phyloP scores from a whole-genome alignment of 768 basidiomycete species.

The Gautieria morchelliformis region DNA sequence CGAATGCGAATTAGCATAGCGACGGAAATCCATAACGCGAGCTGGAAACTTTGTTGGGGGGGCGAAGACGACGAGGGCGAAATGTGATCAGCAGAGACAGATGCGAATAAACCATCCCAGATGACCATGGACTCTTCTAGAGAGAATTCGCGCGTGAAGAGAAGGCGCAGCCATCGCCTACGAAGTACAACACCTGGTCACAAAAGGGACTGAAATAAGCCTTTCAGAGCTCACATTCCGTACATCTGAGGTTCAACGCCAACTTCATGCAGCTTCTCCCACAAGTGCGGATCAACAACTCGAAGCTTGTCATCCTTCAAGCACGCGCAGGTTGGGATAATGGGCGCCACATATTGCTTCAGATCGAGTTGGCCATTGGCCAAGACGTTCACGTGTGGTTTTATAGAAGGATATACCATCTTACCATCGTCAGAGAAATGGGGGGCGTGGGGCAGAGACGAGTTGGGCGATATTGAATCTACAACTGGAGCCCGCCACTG shows the following conservation, averaged over 20 bases:
- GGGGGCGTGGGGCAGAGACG: neutral
- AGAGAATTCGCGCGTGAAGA: constrained; percentile 89
- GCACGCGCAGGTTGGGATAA: constrained; percentile 71
- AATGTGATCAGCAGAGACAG: constrained; percentile 44
- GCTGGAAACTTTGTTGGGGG: constrained; percentile 31
- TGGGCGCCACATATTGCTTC: constrained; percentile 70
- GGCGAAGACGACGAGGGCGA: neutral
- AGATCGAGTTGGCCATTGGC: constrained; percentile 37
- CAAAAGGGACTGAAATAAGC: neutral
- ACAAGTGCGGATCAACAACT: constrained; percentile 70
- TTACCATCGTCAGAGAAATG: constrained; percentile 5
- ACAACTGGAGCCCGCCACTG: constrained; percentile 29
- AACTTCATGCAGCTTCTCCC: constrained; percentile 61
- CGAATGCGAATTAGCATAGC: constrained; percentile 94
- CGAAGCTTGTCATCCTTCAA: constrained; percentile 70
- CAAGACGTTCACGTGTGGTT: constrained; percentile 36
- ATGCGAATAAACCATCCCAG: constrained; percentile 96
- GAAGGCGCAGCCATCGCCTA: constrained; percentile 87
- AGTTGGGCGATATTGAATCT: constrained; percentile 16
- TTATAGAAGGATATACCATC: constrained; percentile 25
- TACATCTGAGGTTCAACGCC: constrained; percentile 96
- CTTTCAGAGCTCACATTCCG: constrained; percentile 60
- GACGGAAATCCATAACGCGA: constrained; percentile 82
- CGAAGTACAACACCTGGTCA: constrained; percentile 8
- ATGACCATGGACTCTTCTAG: constrained; percentile 73